Evolutionary conservation across 208 protist species (phyloP).

Genomic region (Acanthamoeba triangularis): DNA sequence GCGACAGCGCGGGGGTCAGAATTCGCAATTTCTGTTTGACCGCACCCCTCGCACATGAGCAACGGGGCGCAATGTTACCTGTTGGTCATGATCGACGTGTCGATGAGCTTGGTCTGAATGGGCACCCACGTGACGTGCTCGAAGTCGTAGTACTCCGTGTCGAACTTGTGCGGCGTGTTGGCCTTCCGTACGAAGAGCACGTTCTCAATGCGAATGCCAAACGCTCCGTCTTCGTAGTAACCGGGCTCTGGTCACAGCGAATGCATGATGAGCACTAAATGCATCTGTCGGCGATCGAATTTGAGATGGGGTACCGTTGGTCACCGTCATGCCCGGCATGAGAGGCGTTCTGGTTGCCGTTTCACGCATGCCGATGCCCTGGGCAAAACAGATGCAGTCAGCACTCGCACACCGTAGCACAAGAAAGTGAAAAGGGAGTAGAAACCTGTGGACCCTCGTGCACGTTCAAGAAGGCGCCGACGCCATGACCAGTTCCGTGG

Average conservation of each 20-base stretch:
- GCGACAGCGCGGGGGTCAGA: neutral
- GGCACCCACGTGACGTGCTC: conserved; percentile 94
- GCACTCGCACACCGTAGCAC: neutral
- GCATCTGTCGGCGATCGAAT: neutral
- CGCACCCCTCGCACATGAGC: too few relatives aligned
- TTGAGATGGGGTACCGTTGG: conserved; percentile 77
- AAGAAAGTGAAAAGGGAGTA: neutral
- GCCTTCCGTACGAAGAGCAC: conserved; percentile 94
- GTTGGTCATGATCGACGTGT: conserved; percentile 90
- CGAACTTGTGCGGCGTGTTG: conserved; percentile 80
- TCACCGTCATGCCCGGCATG: conserved; percentile 87
- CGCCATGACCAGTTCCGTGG: conserved; percentile 98
- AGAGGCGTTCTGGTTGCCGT: conserved; percentile 1
- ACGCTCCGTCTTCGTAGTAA: conserved; percentile 98
- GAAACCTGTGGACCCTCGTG: conserved; percentile 94
- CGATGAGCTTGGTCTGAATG: conserved; percentile 94
- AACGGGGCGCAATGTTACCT: conserved; percentile 79
- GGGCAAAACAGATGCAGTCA: neutral
- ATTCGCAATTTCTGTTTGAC: too few relatives aligned
- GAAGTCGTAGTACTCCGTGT: conserved; percentile 85
- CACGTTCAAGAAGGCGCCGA: conserved; percentile 97
- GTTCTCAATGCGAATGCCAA: conserved; percentile 99
- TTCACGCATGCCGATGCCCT: conserved; percentile 76
- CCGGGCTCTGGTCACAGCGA: conserved; percentile 92
- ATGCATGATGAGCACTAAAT: too few relatives aligned